A percentile compares a stretch with the other conserved stretches of the same genome.
Evolutionary conservation across 331 rosid genomes (phyloP).

Genomic region (Phaseolus coccineus): DNA sequence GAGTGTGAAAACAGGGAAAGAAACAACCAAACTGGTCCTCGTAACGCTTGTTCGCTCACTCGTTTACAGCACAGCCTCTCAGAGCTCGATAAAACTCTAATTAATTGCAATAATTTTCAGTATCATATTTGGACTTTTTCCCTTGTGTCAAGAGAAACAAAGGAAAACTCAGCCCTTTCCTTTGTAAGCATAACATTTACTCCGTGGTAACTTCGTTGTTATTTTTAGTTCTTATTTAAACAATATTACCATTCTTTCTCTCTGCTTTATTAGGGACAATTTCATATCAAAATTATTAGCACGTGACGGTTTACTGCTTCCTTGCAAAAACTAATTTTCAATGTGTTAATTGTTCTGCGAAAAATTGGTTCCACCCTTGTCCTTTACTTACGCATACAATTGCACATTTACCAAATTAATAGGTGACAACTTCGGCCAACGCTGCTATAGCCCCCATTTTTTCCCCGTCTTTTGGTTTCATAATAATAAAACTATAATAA

Average conservation of each 20-base stretch:
- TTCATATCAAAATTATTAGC: background rate
- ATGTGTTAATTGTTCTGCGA: background rate
- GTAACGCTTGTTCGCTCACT: background rate
- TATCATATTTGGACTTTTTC: conserved; percentile 4
- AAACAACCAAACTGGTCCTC: conserved; percentile 3
- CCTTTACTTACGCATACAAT: background rate
- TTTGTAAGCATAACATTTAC: conserved; percentile 15
- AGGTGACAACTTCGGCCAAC: background rate
- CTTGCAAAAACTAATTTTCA: background rate
- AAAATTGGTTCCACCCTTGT: background rate
- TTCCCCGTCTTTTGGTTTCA: background rate
- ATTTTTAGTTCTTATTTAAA: background rate
- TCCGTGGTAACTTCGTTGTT: conserved; percentile 1
- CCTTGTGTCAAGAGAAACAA: background rate
- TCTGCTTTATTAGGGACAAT: background rate
- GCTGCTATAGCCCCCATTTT: background rate
- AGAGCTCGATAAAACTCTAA: background rate
- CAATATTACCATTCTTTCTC: background rate
- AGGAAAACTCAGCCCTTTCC: background rate
- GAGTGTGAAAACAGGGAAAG: background rate
- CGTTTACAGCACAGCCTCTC: conserved; percentile 5
- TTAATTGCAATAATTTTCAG: conserved; percentile 24
- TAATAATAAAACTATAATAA: background rate
- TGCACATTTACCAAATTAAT: background rate
- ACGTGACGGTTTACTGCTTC: background rate